A percentile compares a stretch with the other conserved stretches of the same genome.
Evolutionary conservation across 2,329 filamentous ascomycete genomes (phyloP).

Genomic region (Fusarium buharicum): DNA sequence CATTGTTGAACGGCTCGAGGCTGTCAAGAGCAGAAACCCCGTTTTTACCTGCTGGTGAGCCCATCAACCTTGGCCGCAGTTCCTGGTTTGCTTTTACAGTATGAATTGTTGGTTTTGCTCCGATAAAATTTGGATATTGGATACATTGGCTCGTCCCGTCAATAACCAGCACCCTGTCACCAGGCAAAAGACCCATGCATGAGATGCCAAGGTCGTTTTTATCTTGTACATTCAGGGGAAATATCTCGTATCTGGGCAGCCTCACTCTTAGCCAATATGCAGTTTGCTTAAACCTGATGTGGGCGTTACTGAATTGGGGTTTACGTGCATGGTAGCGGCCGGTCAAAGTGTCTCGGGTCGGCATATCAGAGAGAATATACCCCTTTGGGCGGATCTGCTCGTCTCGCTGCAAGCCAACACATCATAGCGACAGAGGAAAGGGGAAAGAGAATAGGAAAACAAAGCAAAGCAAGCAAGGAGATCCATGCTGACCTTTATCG

Average conservation of each 20-base stretch:
- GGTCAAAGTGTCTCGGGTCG: conserved; percentile 10
- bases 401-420: background rate
- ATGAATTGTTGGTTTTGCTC: background rate
- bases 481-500: conserved; percentile 37
- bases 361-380: background rate
- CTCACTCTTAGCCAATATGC: conserved; percentile 8
- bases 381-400: conserved; percentile 2
- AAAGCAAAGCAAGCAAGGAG: conserved; percentile 5
- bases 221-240: conserved; percentile 22
- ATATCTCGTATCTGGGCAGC: conserved; percentile 8
- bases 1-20: conserved; percentile 94
- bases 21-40: conserved; percentile 93
- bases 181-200: conserved; percentile 8
- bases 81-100: conserved; percentile 1
- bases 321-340: conserved; percentile 32
- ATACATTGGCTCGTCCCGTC: conserved; percentile 1
- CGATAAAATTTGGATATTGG: background rate
- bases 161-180: conserved; percentile 14
- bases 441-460: conserved; percentile 2
- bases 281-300: conserved; percentile 15
- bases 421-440: conserved; percentile 12
- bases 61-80: conserved; percentile 5
- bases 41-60: conserved; percentile 95
- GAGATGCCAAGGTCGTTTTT: conserved; percentile 11
- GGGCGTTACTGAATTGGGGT: conserved; percentile 27